Evolutionary conservation across 768 basidiomycete genomes (phyloP).

Genomic region (Clavulina sp.): DNA sequence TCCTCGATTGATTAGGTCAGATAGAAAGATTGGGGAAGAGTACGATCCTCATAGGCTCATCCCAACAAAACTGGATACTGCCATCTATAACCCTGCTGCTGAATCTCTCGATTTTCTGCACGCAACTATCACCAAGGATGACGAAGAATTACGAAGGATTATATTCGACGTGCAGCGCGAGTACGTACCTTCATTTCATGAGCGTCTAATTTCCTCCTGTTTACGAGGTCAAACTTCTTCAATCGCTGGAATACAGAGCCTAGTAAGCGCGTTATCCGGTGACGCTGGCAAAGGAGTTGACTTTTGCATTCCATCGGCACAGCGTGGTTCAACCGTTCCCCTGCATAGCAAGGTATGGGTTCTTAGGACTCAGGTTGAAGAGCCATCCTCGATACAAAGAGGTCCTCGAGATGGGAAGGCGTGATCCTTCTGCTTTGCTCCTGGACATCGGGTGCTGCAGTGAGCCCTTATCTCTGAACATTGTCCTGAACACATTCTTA

Average conservation of each 20-base stretch:
- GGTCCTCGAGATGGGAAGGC: not conserved
- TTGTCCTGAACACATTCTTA: not conserved
- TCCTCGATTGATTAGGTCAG: too few relatives aligned
- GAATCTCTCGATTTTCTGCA: slow-evolving; percentile 1
- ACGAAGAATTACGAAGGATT: not conserved
- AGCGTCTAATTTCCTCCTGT: not conserved
- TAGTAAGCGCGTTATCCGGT: not conserved
- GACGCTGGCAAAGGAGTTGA: not conserved
- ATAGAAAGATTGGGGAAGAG: too few relatives aligned
- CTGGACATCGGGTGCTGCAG: slow-evolving; percentile 4
- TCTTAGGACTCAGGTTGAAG: not conserved
- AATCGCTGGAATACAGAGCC: not conserved
- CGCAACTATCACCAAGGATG: not conserved
- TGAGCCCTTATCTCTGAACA: not conserved
- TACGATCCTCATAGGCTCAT: too few relatives aligned
- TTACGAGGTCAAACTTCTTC: not conserved
- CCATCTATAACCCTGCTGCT: not conserved
- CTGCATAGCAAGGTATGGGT: not conserved
- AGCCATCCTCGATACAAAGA: not conserved
- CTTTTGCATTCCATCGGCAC: not conserved
- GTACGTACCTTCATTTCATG: not conserved
- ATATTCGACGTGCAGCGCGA: slow-evolving; percentile 2
- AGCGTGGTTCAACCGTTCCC: not conserved
- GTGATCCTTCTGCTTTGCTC: not conserved
- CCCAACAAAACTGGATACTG: slow-evolving; percentile 3